phyloP scores from a whole-genome alignment of 345 rosid genomes.

The Salix viminalis region DNA sequence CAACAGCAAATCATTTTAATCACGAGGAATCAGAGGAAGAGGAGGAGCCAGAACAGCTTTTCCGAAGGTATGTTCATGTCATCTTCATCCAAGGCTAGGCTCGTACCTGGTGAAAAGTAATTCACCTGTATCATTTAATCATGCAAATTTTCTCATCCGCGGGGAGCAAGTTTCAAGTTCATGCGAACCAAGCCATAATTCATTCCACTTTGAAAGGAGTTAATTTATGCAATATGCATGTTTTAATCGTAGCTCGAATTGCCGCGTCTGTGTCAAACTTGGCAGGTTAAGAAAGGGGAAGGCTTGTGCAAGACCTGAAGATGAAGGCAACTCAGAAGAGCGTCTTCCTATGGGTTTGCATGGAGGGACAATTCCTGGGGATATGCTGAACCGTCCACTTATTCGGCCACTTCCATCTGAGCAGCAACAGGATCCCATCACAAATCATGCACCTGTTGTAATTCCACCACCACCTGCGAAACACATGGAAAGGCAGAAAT shows the following conservation, averaged over 20 bases:
- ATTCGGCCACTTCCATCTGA: constrained; percentile 57
- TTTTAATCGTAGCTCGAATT: constrained; percentile 6
- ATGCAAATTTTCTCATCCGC: not conserved
- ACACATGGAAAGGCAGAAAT: constrained; percentile 81
- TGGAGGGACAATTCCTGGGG: constrained; percentile 47
- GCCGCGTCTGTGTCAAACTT: constrained; percentile 7
- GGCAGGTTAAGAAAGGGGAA: constrained; percentile 81
- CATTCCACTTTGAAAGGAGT: not conserved
- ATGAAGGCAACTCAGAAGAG: constrained; percentile 46
- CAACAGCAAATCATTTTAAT: constrained; percentile 37
- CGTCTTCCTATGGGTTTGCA: constrained; percentile 40
- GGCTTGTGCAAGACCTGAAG: constrained; percentile 78
- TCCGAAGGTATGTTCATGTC: constrained; percentile 55
- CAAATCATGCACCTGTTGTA: constrained; percentile 42
- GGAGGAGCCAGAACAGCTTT: constrained; percentile 82
- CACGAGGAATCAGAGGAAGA: constrained; percentile 57
- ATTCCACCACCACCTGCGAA: constrained; percentile 98
- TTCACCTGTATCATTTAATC: not conserved
- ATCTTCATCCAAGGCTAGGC: not conserved
- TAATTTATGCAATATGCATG: not conserved
- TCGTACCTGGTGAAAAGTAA: not conserved
- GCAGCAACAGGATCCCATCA: constrained; percentile 30
- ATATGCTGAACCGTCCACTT: constrained; percentile 70
- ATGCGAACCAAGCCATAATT: not conserved
- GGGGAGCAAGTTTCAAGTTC: not conserved